A percentile compares a stretch with the other conserved stretches of the same genome.
These are phyloP conservation scores for Phytophthora colocasiae DNA, from an alignment of 352 stramenopile species.

Conservation along the genomic window DNA sequence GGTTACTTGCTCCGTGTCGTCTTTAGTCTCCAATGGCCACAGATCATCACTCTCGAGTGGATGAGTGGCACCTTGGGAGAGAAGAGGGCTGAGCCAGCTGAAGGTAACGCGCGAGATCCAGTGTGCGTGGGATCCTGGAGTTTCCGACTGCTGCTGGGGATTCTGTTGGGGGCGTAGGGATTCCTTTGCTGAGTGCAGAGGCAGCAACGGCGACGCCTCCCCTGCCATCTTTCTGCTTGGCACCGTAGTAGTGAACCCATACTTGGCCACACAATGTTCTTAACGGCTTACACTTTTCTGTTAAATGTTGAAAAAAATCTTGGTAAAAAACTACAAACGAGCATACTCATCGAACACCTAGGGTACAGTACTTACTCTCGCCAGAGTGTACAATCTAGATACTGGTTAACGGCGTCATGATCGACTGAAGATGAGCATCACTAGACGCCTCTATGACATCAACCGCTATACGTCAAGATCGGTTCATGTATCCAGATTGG, in stretches of 20 bases:
- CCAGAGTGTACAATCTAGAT: too few species aligned
- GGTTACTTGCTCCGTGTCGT: slow-evolving; percentile 45
- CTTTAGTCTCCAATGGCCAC: slow-evolving; percentile 41
- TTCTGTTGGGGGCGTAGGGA: neutral
- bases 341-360: too few species aligned
- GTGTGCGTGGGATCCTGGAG: slow-evolving; percentile 7
- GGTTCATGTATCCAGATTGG: too few species aligned
- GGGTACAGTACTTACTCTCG: too few species aligned
- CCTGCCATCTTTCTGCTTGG: slow-evolving; percentile 3
- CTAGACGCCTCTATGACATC: too few species aligned
- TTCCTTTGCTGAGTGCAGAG: slow-evolving; percentile 26
- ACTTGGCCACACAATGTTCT: too few species aligned
- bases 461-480: too few species aligned
- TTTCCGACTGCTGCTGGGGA: neutral
- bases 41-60: slow-evolving; percentile 52
- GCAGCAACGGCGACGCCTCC: slow-evolving; percentile 30
- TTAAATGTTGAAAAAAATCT: too few species aligned
- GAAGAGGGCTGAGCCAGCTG: slow-evolving; percentile 51
- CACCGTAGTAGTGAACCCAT: neutral
- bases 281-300: too few species aligned
- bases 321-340: too few species aligned
- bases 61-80: slow-evolving; percentile 41
- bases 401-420: too few species aligned
- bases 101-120: slow-evolving; percentile 41
- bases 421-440: too few species aligned